Evolutionary conservation across 2,329 filamentous ascomycete genomes (phyloP).

Genomic region (Emergomyces pasteurianus): DNA sequence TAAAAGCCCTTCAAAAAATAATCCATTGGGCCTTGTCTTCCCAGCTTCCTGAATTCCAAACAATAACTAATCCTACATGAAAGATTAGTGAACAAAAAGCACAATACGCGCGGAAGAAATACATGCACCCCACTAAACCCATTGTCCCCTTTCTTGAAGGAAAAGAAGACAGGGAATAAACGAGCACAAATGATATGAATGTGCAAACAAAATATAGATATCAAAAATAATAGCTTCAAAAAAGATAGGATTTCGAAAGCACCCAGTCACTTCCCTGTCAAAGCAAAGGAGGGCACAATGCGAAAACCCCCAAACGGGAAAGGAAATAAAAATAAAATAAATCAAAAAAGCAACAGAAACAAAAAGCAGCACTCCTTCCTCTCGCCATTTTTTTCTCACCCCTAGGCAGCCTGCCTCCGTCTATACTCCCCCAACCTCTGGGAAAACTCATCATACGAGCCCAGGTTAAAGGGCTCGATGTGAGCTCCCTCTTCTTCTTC

Average conservation of each 20-base stretch:
- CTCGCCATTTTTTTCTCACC: neutral
- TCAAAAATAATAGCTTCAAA: neutral
- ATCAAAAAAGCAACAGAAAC: constrained; percentile 3
- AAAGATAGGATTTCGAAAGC: neutral
- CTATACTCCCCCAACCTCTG: neutral
- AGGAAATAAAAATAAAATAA: neutral
- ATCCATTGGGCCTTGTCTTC: neutral
- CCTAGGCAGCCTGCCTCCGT: neutral
- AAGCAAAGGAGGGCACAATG: constrained; percentile 5
- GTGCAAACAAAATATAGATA: neutral
- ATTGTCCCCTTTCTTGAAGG: neutral
- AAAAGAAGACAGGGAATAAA: neutral
- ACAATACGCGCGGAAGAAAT: too few relatives aligned
- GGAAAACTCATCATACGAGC: neutral
- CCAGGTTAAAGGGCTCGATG: neutral
- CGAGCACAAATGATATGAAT: neutral
- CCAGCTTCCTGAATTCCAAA: neutral
- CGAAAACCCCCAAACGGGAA: constrained; percentile 1
- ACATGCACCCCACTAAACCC: neutral
- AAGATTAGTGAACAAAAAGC: neutral
- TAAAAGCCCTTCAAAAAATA: neutral
- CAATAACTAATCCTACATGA: neutral
- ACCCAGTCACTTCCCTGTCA: neutral
- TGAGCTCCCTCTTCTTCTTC: neutral
- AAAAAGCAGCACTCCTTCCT: constrained; percentile 1